phyloP scores from a whole-genome alignment of 2,329 filamentous ascomycete species.

The Thyridium curvatum region DNA sequence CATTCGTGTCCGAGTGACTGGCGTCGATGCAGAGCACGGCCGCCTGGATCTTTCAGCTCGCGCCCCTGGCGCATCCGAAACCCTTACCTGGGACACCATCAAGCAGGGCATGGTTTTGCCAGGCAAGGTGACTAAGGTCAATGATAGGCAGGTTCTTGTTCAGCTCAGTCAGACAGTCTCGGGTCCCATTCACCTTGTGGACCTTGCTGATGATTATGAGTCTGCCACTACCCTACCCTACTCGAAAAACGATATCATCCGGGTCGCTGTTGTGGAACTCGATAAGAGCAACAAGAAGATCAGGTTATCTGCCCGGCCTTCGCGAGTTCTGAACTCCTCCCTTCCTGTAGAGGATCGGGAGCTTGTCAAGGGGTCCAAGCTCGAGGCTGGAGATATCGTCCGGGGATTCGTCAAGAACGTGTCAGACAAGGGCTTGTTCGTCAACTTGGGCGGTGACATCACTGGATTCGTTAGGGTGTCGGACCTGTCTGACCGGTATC shows the following conservation, averaged over 20 bases:
- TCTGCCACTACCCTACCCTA: conserved; percentile 69
- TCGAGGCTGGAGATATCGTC: conserved; percentile 72
- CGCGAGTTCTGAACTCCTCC: conserved; percentile 81
- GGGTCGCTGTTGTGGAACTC: conserved; percentile 77
- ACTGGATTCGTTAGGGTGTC: conserved; percentile 79
- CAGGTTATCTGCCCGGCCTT: conserved; percentile 75
- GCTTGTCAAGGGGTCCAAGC: conserved; percentile 61
- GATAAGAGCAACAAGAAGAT: conserved; percentile 82
- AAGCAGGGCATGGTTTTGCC: conserved; percentile 76
- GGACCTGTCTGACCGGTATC: conserved; percentile 81
- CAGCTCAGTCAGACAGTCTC: conserved; percentile 77
- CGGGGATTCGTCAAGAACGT: conserved; percentile 92
- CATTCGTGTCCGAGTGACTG: conserved; percentile 70
- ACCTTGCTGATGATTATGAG: conserved; percentile 81
- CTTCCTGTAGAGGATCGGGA: conserved; percentile 76
- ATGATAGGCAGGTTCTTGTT: conserved; percentile 76
- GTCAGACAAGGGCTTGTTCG: conserved; percentile 81
- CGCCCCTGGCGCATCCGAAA: conserved; percentile 41
- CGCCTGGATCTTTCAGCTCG: conserved; percentile 80
- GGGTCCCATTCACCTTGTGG: conserved; percentile 74
- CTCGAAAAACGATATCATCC: conserved; percentile 79
- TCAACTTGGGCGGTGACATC: conserved; percentile 74
- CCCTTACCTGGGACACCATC: conserved; percentile 63
- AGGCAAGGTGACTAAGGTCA: conserved; percentile 78
- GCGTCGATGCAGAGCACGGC: conserved; percentile 65